Percentiles rank a stretch among this genome's conserved stretches.
These are phyloP conservation scores for Phalaenopsis equestris DNA, from an alignment of 106 monocot species.

Conservation along the genomic window DNA sequence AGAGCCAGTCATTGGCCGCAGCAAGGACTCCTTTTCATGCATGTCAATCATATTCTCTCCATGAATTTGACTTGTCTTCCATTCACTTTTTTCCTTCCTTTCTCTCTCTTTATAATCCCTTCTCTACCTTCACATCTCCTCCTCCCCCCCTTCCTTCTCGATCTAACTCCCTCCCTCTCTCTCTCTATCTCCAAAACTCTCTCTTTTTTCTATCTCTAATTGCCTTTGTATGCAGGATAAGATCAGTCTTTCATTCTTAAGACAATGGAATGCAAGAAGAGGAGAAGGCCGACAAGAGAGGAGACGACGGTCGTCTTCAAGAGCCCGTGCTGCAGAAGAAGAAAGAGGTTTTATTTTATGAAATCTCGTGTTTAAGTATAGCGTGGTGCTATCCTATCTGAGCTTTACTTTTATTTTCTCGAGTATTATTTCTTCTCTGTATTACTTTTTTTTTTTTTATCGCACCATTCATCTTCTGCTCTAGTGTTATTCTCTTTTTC, in stretches of 20 bases:
- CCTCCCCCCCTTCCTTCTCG: background rate
- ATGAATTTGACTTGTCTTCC: background rate
- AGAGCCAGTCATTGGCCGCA: background rate
- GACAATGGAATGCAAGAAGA: background rate
- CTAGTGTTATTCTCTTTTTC: background rate
- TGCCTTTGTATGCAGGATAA: background rate
- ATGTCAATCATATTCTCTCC: conserved; percentile 1
- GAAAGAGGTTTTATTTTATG: background rate
- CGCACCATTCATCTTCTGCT: background rate
- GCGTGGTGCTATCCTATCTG: background rate
- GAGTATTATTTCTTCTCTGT: background rate
- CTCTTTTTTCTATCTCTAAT: background rate
- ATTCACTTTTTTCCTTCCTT: background rate
- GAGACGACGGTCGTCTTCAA: background rate
- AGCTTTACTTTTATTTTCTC: background rate
- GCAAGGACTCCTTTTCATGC: background rate
- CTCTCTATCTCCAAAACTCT: background rate
- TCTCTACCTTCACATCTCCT: background rate
- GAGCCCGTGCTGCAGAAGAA: background rate
- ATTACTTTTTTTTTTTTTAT: background rate
- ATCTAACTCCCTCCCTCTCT: background rate
- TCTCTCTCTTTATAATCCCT: background rate
- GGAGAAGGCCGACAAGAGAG: background rate
- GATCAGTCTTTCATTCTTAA: background rate
- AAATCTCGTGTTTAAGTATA: background rate